Evolutionary conservation across 2,329 filamentous ascomycete genomes (phyloP), one percentile per base, ranked within the genome.

Genomic region (Nothopassalora personata): DNA sequence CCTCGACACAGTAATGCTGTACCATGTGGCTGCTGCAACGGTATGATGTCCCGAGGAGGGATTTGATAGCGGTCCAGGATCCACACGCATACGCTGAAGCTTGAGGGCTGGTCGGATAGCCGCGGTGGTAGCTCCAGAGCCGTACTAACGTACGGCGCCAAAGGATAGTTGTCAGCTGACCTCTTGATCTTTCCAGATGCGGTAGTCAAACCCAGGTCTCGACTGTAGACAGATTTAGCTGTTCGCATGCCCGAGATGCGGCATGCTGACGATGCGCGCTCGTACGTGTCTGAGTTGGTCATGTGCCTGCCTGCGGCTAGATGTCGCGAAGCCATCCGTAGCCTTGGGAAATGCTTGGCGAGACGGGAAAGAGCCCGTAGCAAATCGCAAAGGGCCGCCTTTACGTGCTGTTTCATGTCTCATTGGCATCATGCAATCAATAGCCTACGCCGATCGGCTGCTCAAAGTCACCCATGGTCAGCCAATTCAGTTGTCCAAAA

Each of bases 401-500:
- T 11, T 27, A 48, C 46, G 28, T 49, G 46, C 46, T 1, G 23
- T 27, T 49, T n/a, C 46, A 19, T 49, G 19, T 27, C 46, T 45
- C 23, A 28, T 53, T 8, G 36, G 23, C 34, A 39, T 18, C 49
- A 34, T 33, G 15, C 28, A 34, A 34, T 52, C 39, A 51, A 30
- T 54, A 47, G 43, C 53, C 56, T 53, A 48, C 43, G 27, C 15
- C 13, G 27, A 56, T 52, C 36, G 48, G 30, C 43, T 55, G 52
- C 19, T 58, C 51, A 19, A 58, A 47, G n/a, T 61, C 55, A 11
- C 51, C 52, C 47, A 58, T 54, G n/a, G 39, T 56, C 49, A 62
- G 48, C 63, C 63, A 60, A 54, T 60, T 56, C 19, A 65, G 31
- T 39, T 63, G 59, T 10, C 55, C 59, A 54, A 64, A 65, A 47